phyloP scores from a whole-genome alignment of 2,329 filamentous ascomycete genomes.

The Aspergillus tamarii region DNA sequence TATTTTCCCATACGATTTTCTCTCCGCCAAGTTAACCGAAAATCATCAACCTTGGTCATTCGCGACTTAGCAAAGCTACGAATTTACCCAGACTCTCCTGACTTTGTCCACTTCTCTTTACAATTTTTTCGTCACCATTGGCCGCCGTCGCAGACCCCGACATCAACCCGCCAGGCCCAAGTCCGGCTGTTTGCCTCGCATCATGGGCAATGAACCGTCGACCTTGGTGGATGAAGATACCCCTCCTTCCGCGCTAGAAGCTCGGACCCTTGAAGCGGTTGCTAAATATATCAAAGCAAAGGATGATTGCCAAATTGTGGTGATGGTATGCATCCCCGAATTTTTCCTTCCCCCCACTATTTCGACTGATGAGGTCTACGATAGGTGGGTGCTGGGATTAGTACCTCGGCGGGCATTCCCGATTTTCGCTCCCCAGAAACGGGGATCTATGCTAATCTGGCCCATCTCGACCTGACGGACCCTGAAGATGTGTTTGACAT shows the following conservation, averaged over 20 bases:
- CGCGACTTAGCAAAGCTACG: too few species aligned
- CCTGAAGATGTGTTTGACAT: constrained; percentile 96
- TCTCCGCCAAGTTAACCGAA: not conserved
- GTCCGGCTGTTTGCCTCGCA: constrained; percentile 24
- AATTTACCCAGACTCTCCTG: not conserved
- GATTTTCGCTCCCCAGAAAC: constrained; percentile 94
- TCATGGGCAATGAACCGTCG: constrained; percentile 86
- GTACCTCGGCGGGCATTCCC: constrained; percentile 64
- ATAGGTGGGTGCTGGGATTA: constrained; percentile 81
- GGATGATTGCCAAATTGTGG: constrained; percentile 70
- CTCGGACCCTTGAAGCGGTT: constrained; percentile 71
- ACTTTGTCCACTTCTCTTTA: not conserved
- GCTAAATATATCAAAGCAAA: constrained; percentile 79
- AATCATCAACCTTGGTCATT: not conserved
- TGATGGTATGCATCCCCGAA: constrained; percentile 61
- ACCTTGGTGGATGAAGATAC: constrained; percentile 66
- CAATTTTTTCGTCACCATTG: constrained; percentile 20
- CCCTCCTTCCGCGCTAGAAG: constrained; percentile 66
- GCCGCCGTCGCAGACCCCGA: constrained; percentile 26
- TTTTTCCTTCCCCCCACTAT: constrained; percentile 10
- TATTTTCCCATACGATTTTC: not conserved
- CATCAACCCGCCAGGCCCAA: constrained; percentile 24
- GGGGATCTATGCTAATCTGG: constrained; percentile 90
- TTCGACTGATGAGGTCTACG: not conserved
- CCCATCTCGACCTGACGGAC: constrained; percentile 80